Evolutionary conservation across 2,329 filamentous ascomycete species (phyloP).

Genomic region (Arthrobotrys entomopaga): DNA sequence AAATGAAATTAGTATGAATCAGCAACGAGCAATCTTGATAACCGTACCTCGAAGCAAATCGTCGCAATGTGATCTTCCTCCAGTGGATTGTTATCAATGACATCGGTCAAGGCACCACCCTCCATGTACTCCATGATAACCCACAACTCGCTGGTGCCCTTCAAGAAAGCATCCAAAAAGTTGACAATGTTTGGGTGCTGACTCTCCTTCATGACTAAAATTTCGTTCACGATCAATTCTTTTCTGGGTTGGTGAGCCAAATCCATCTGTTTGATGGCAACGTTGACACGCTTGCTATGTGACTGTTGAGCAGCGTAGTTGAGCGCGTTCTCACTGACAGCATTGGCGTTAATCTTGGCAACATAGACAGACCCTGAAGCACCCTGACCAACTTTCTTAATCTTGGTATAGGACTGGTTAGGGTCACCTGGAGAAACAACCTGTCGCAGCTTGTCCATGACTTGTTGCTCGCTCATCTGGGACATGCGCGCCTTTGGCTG

Average conservation of each 20-base stretch:
- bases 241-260: conserved; percentile 95
- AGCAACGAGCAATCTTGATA: not conserved
- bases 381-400: conserved; percentile 99
- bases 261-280: conserved; percentile 99
- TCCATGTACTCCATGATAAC: conserved; percentile 99
- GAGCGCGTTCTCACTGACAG: conserved; percentile 82
- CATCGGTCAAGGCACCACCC: conserved; percentile 94
- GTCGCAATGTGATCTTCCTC: conserved; percentile 97
- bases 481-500: conserved; percentile 88
- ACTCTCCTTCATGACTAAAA: conserved; percentile 99
- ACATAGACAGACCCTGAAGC: conserved; percentile 98
- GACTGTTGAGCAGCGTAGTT: conserved; percentile 74
- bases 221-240: conserved; percentile 98
- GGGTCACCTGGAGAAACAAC: conserved; percentile 96
- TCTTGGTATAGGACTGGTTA: conserved; percentile 94
- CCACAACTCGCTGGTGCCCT: conserved; percentile 98
- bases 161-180: conserved; percentile 94
- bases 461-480: conserved; percentile 94
- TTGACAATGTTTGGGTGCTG: conserved; percentile 99
- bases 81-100: conserved; percentile 98
- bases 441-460: conserved; percentile 94
- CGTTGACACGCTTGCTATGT: conserved; percentile 73
- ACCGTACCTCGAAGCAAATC: conserved; percentile 88
- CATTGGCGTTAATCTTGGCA: conserved; percentile 89
- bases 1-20: conserved; percentile 10